These are phyloP conservation scores for Metschnikowia reukaufii DNA, from an alignment of 805 yeast genomes.

Conservation along the genomic window DNA sequence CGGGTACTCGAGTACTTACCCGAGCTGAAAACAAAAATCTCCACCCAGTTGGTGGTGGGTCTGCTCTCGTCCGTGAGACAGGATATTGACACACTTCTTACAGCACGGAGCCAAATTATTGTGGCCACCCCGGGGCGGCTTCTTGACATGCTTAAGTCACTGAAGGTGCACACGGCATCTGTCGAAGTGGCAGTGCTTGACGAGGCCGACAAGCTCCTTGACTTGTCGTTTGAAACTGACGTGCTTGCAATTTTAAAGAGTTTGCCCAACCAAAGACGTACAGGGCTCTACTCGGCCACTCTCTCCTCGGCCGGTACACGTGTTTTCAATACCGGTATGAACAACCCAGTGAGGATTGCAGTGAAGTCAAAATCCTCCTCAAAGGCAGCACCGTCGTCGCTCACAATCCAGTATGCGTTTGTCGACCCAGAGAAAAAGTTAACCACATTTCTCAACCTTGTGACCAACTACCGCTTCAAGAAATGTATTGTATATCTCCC, in stretches of 20 bases:
- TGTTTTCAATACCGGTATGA: conserved; percentile 83
- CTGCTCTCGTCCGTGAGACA: conserved; percentile 63
- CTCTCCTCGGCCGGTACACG: conserved; percentile 76
- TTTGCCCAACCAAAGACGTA: conserved; percentile 88
- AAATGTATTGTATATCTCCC: conserved; percentile 92
- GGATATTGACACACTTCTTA: conserved; percentile 61
- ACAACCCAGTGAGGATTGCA: conserved; percentile 86
- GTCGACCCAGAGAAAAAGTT: conserved; percentile 63
- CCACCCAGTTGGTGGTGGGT: conserved; percentile 65
- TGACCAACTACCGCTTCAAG: conserved; percentile 56
- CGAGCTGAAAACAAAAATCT: conserved; percentile 41
- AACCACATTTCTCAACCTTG: conserved; percentile 52
- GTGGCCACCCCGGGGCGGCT: conserved; percentile 93
- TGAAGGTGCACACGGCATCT: conserved; percentile 56
- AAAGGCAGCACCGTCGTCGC: conserved; percentile 57
- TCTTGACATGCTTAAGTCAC: conserved; percentile 65
- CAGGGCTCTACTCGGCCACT: conserved; percentile 94
- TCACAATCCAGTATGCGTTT: conserved; percentile 60
- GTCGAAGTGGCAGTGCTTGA: conserved; percentile 80
- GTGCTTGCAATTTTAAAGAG: conserved; percentile 63
- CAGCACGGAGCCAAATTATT: conserved; percentile 64
- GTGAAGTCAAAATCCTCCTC: conserved; percentile 54
- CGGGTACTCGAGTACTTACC: conserved; percentile 59
- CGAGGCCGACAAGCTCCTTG: conserved; percentile 90
- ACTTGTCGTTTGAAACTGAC: conserved; percentile 69